phyloP scores from a whole-genome alignment of 2,329 filamentous ascomycete species.

The Colletotrichum tanaceti region DNA sequence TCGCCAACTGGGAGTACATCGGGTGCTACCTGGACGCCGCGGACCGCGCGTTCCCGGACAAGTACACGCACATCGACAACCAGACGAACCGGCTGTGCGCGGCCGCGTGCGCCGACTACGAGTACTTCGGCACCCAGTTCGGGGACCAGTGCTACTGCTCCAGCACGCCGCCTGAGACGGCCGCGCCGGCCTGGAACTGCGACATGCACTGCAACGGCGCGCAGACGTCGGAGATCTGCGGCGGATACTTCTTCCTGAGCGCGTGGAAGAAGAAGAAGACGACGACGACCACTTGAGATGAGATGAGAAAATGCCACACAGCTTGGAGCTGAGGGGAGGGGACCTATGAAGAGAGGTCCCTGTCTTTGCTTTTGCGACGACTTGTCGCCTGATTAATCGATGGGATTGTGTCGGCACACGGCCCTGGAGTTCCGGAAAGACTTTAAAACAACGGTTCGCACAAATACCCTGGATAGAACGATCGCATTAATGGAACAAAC shows the following conservation, averaged over 20 bases:
- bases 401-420: not conserved
- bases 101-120: not conserved
- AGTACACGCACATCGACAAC: not conserved
- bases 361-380: not conserved
- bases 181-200: conserved; percentile 27
- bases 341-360: not conserved
- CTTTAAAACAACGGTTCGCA: not conserved
- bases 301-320: too few relatives aligned
- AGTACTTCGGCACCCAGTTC: conserved; percentile 29
- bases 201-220: conserved; percentile 30
- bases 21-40: conserved; percentile 21
- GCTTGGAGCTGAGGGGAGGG: not conserved
- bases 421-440: not conserved
- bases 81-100: conserved; percentile 23
- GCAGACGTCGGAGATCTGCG: conserved; percentile 29
- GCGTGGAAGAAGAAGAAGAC: conserved; percentile 25
- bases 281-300: not conserved
- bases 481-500: not conserved
- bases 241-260: conserved; percentile 26
- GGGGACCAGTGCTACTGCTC: conserved; percentile 29
- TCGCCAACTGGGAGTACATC: conserved; percentile 22
- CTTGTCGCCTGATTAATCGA: not conserved
- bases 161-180: conserved; percentile 11
- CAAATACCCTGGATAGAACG: not conserved
- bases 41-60: conserved; percentile 27